Evolutionary conservation across 1,284 basidiomycete species (phyloP).

Genomic region (Coniferiporia sulphurascens): DNA sequence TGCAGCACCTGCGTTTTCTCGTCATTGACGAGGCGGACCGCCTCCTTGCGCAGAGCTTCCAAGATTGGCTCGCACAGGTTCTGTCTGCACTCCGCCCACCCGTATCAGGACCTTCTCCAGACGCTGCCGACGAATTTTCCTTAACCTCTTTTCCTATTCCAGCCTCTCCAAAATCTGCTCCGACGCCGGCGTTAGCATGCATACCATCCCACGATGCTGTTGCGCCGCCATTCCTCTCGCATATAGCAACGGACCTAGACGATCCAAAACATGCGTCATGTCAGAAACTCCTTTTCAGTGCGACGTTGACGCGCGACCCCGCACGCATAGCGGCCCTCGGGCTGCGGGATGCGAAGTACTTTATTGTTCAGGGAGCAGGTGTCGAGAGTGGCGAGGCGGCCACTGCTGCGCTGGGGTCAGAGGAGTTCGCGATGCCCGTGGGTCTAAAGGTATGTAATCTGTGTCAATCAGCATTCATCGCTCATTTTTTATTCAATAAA

Average conservation of each 20-base stretch:
- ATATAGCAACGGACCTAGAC: constrained; percentile 43
- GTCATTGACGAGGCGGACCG: constrained; percentile 98
- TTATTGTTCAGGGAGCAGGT: constrained; percentile 65
- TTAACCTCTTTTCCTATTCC: not conserved
- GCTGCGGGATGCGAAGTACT: constrained; percentile 81
- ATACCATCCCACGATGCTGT: constrained; percentile 46
- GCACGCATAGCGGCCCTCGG: constrained; percentile 84
- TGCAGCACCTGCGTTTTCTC: constrained; percentile 92
- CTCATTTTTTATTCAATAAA: constrained; percentile 28
- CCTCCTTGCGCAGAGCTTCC: constrained; percentile 90
- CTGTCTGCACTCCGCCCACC: constrained; percentile 64
- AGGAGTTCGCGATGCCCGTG: constrained; percentile 79
- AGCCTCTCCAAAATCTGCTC: not conserved
- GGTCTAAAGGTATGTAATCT: constrained; percentile 53
- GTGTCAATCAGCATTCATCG: constrained; percentile 2
- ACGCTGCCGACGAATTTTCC: not conserved
- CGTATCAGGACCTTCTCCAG: not conserved
- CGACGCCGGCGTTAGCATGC: not conserved
- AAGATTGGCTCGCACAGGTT: constrained; percentile 88
- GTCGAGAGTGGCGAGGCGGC: constrained; percentile 35
- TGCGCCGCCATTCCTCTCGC: constrained; percentile 50
- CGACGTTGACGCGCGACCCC: constrained; percentile 92
- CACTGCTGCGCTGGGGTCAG: constrained; percentile 48
- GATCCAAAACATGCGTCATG: constrained; percentile 64
- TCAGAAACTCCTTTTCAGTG: constrained; percentile 96